A percentile compares a stretch with the other conserved stretches of the same genome.
Conservation (phyloP, 345 rosid genomes). For the Hibiscus mutabilis region DNA sequence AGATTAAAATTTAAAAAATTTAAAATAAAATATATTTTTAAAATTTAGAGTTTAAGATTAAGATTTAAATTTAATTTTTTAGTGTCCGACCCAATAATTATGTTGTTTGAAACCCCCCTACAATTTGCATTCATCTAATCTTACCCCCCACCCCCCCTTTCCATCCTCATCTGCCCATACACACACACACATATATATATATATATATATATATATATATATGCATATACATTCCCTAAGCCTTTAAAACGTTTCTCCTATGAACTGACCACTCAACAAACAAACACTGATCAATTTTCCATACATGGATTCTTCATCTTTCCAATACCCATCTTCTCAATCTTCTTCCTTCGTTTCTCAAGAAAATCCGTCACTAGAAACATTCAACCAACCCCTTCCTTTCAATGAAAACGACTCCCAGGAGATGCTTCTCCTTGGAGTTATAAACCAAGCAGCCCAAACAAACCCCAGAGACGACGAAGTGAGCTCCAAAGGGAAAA, state of each 20-base stretch:
- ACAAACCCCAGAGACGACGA: background rate
- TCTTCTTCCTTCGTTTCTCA: constrained; percentile 18
- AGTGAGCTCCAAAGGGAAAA: background rate
- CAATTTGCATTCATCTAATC: too few relatives aligned
- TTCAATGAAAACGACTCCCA: constrained; percentile 22
- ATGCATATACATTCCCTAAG: background rate
- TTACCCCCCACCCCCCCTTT: background rate
- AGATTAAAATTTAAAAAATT: too few relatives aligned
- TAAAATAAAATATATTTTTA: too few relatives aligned
- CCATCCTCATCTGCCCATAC: background rate
- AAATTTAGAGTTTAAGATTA: too few relatives aligned
- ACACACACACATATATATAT: too few relatives aligned
- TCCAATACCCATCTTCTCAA: background rate
- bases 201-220: too few relatives aligned
- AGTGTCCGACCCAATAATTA: too few relatives aligned
- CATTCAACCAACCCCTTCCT: constrained; percentile 30
- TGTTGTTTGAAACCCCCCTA: background rate
- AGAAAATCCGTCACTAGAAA: constrained; percentile 17
- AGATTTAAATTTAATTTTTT: too few relatives aligned
- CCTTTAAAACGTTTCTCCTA: background rate
- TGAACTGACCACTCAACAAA: constrained; percentile 6
- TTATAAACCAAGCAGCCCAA: background rate
- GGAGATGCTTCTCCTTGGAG: constrained; percentile 2
- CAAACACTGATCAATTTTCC: too few relatives aligned
- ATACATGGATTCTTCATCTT: background rate